These are phyloP conservation scores for Kalmusia sp. DNA, from an alignment of 2,329 filamentous ascomycete genomes.

Conservation along the genomic window DNA sequence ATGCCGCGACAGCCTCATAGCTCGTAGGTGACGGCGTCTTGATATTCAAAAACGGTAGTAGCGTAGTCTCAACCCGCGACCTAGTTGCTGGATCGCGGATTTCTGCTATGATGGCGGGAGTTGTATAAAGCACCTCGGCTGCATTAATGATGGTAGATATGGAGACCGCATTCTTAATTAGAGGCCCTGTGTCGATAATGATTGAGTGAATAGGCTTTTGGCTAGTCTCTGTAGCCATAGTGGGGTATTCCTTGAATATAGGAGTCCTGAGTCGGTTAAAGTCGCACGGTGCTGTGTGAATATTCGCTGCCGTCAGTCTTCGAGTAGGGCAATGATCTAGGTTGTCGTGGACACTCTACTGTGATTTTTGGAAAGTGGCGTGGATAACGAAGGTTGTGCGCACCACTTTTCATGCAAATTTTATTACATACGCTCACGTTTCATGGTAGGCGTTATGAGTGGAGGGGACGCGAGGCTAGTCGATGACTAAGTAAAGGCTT, in stretches of 20 bases:
- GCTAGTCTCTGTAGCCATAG: constrained; percentile 31
- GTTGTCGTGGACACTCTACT: neutral
- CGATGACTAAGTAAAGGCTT: constrained; percentile 9
- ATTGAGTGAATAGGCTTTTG: constrained; percentile 80
- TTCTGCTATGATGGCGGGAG: constrained; percentile 85
- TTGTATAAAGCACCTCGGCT: constrained; percentile 70
- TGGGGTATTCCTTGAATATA: neutral
- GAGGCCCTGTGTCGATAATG: constrained; percentile 87
- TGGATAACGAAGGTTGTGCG: constrained; percentile 15
- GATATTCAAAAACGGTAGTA: constrained; percentile 83
- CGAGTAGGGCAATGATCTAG: too few species aligned
- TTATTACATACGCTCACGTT: constrained; percentile 2
- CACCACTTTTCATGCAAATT: constrained; percentile 20
- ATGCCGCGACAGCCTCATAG: constrained; percentile 79
- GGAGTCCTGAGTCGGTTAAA: too few species aligned
- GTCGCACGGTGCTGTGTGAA: neutral
- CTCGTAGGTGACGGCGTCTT: constrained; percentile 78
- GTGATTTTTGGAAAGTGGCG: constrained; percentile 9
- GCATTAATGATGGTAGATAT: constrained; percentile 81
- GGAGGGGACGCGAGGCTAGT: neutral
- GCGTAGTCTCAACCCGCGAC: constrained; percentile 79
- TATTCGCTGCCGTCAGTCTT: too few species aligned
- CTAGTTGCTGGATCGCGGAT: constrained; percentile 85
- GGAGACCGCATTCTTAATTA: constrained; percentile 91
- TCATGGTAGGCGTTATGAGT: neutral